Base-by-base conservation (phyloP, 495 filamentous ascomycete species). In the Clavariopsis aquatica region DNA sequence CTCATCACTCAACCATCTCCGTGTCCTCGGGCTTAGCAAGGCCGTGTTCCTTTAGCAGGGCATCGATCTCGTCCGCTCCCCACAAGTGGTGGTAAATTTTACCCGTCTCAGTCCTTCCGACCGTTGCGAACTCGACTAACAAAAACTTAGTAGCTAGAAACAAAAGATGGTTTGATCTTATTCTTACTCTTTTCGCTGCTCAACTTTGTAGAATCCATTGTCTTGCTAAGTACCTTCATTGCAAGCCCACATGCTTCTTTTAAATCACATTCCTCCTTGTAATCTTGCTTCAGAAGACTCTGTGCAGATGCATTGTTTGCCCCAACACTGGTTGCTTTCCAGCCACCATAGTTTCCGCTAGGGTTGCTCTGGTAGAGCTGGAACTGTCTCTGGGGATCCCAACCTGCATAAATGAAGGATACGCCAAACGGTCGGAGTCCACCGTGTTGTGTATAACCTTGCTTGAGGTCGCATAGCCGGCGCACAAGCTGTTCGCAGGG, bases 361-460 rank as follows among this genome's bases (percentile, higher is more conserved):
- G 94, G 94, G 78, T 99, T 99, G 83, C 92, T 96, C 76, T 97
- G 92, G 82, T 99, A 99, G 62, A 99, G 83, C 81, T 99, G 94
- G 83, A 99, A 99, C 74, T 98, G 88, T 62, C 92, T 85, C 74
- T 93, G 90, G 47, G 89, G 87, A 73, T 99, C 94, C 82, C 91
- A 99, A 61, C 94, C 94, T 52, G 94, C 94, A 76, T 99, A 99
- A 83, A 99, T 98, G 85, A 99, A 98, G 38, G 92, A 96, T 49
- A 99, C 94, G 78, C 94, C 94, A 71, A 99, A 99, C 23, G 94
- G 94, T 66, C 94, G 89, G 57, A 99, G 89, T 80, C 94, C 88
- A 83, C 94, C 94, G 77, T 96, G 95, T 77, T 99, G 94, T 67
- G 94, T 99, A 81, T 99, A 99, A 69, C 95, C 92, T 82, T 99